Evolutionary conservation across 2,329 filamentous ascomycete species (phyloP).

Genomic region (Colletotrichum sp.): DNA sequence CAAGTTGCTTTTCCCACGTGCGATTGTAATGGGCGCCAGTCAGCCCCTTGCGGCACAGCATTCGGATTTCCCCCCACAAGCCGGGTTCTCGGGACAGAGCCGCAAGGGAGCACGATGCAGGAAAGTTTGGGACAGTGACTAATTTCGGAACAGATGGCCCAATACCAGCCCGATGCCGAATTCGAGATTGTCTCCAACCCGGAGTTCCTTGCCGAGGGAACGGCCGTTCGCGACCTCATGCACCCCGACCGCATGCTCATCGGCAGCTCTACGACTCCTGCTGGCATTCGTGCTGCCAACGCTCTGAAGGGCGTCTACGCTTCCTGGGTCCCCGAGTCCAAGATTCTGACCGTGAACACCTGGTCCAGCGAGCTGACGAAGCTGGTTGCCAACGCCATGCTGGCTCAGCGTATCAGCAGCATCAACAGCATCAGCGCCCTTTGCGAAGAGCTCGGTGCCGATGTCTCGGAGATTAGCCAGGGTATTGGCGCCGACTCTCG

Average conservation of each 20-base stretch:
- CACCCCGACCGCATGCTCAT: conserved; percentile 77
- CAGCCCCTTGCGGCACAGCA: neutral
- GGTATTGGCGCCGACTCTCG: conserved; percentile 73
- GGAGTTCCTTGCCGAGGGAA: conserved; percentile 81
- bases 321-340: conserved; percentile 70
- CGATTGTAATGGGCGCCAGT: neutral
- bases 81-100: neutral
- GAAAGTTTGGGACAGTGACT: neutral
- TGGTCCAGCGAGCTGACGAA: conserved; percentile 83
- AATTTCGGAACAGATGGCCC: conserved; percentile 48
- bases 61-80: neutral
- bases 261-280: conserved; percentile 66
- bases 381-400: conserved; percentile 79
- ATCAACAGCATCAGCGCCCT: conserved; percentile 84
- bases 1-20: neutral
- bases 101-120: neutral
- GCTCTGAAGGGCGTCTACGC: conserved; percentile 71
- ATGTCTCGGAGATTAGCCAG: conserved; percentile 73
- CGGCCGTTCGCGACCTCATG: conserved; percentile 73
- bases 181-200: conserved; percentile 84
- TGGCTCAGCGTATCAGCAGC: conserved; percentile 80
- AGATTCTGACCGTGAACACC: conserved; percentile 74
- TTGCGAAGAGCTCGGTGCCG: conserved; percentile 77
- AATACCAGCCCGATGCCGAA: conserved; percentile 64
- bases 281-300: conserved; percentile 66